Evolutionary conservation across 208 protist genomes (phyloP), one percentile per base, ranked within the genome.

Genomic region (Leishmania turanica): DNA sequence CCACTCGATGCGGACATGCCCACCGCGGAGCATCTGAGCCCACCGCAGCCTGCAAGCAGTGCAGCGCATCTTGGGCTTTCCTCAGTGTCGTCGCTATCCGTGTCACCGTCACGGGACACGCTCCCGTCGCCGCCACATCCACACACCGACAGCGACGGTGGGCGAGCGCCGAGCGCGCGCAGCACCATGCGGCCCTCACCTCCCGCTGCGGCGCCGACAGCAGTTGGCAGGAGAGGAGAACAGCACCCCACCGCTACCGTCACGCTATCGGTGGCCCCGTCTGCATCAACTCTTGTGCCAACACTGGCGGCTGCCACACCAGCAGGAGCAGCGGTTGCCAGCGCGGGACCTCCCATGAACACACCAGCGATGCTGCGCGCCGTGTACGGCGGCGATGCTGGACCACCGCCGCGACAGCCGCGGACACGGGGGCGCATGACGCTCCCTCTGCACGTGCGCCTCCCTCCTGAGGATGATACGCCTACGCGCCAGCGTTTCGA

Each of bases 401-500:
- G 17, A 2, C 15, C 72, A 56, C 69, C 40, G 56, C 53, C 69
- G 19, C 71, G 31, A 53, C 21, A 37, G 45, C 53, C 65, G n/a
- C 60, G 51, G 34, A 51, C 75, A 37, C 66, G 45, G 27, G 49
- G 45, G 2, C 60, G 78, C 54, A 86, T 86, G 78, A 64, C 78
- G 49, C 78, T 82, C 6, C 83, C 83, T 34, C 74, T 83, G 64
- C 83, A 37, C 13, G 82, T 75, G 7, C 45, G 53, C 17, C 71
- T 85, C n/a, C 82, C 82, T 15, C 77, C 82, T 47, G 82, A 85
- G 54, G 77, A 81, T 31, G 82, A 77, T 24, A 64, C 51, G 49
- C 17, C 27, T 27, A 37, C 72, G 24, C 51, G 51, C 47, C 51
- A 42, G 34, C 70, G 5, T 9, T 34, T 45, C 64, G 69, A 21